Percentiles rank a stretch among this genome's conserved stretches.
These are phyloP conservation scores for Leccinum colubrinum DNA, from an alignment of 1,284 basidiomycete species.

Conservation along the genomic window DNA sequence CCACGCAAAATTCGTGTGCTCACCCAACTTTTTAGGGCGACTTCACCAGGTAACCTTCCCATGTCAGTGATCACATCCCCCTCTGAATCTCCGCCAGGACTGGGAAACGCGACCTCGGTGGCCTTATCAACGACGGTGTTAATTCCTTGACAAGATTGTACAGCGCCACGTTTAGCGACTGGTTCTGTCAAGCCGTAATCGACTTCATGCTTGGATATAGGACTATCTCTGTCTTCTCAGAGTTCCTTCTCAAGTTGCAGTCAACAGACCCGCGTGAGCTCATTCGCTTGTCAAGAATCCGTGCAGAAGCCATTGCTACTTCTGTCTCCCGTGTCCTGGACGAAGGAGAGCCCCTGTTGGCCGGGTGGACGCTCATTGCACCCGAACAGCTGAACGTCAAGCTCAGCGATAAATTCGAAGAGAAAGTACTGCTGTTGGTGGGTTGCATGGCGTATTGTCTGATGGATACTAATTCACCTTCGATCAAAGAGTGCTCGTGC, in stretches of 20 bases:
- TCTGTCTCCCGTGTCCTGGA: conserved; percentile 77
- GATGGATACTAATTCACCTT: conserved; percentile 4
- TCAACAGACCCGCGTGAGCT: conserved; percentile 90
- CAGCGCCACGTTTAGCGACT: conserved; percentile 87
- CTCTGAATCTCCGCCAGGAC: conserved; percentile 51
- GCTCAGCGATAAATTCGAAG: conserved; percentile 81
- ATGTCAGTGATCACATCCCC: background rate
- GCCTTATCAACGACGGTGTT: conserved; percentile 90
- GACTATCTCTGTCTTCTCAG: conserved; percentile 82
- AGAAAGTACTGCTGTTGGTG: conserved; percentile 89
- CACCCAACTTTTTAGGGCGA: conserved; percentile 62
- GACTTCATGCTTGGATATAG: conserved; percentile 91
- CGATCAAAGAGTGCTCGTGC: conserved; percentile 54
- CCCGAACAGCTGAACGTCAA: conserved; percentile 75
- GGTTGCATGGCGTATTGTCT: conserved; percentile 30
- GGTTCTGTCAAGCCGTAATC: conserved; percentile 94
- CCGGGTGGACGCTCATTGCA: conserved; percentile 91
- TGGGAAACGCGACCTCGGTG: conserved; percentile 89
- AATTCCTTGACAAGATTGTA: conserved; percentile 90
- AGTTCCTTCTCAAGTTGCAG: conserved; percentile 84
- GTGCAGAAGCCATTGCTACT: conserved; percentile 88
- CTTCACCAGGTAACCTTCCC: conserved; percentile 68
- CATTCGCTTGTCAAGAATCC: conserved; percentile 82
- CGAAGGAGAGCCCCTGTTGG: conserved; percentile 79
- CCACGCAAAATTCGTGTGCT: conserved; percentile 3